Evolutionary conservation across 2,329 filamentous ascomycete genomes (phyloP), one percentile per base, ranked within the genome.

Genomic region (Aspergillus neoniger): DNA sequence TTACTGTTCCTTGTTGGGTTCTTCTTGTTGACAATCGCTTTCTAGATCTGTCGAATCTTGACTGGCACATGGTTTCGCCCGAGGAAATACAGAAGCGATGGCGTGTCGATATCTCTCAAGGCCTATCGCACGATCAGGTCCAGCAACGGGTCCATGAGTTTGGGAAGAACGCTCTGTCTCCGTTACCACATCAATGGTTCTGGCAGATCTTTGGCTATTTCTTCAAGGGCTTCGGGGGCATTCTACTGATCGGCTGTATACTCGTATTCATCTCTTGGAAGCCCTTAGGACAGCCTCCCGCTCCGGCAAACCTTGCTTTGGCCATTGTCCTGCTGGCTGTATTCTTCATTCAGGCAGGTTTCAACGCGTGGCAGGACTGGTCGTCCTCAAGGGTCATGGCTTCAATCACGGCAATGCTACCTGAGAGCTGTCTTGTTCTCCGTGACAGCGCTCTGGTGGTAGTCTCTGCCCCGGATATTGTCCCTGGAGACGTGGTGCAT

Each of bases 341-440:
- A 7, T 93, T 88, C 69, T 76, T 87, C 64, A 85, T 89, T 43
- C 86, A 89, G 67, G 90, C 88, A 63, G 84, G 80, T 2, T 92
- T 92, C 77, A 88, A 88, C 69, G 84, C 85, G 69, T 89, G 83
- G 80, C 86, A 88, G 69, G 90, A 93, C 71, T 93, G 89, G 85
- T 91, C 89, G 2, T 90, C 88, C 0, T 89, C 85, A 1, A 81
- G 87, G 5, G 89, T 92, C 58, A 93, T 93, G 91, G 85, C 86
- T 17, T 91, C 88, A 0, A 93, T 93, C 71, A 90, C 88, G 51
- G 88, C 84, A 17, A 91, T 93, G 89, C 81, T 93, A n/a, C 90
- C 90, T 0, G 89, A 91, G 67, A 82, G 86, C 60, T 91, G 88
- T 67, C 78, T 87, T 25, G 81, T 90, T 7, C 76, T 89, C 6